Evolutionary conservation across 148 eudicot species (phyloP).

Genomic region (Chenopodium quinoa): DNA sequence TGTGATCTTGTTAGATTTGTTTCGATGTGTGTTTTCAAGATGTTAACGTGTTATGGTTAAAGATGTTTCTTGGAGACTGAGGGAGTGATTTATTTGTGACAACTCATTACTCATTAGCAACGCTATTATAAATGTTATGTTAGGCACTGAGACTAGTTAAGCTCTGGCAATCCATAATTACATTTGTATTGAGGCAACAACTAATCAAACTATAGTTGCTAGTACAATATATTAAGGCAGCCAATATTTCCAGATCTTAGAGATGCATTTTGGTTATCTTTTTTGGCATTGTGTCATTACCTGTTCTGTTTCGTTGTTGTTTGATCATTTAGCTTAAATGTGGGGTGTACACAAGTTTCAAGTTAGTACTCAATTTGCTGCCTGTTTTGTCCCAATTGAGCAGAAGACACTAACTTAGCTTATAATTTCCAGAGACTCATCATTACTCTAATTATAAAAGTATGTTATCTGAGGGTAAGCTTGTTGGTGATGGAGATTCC

Average conservation of each 20-base stretch:
- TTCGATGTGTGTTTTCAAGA: too few relatives aligned
- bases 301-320: neutral
- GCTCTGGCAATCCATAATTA: neutral
- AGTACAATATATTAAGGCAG: neutral
- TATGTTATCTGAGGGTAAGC: constrained; percentile 29
- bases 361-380: neutral
- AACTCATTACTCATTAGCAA: neutral
- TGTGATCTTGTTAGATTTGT: too few relatives aligned
- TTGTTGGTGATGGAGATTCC: constrained; percentile 23
- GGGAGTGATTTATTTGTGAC: neutral
- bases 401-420: neutral
- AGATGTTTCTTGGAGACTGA: too few relatives aligned
- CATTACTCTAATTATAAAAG: constrained; percentile 33
- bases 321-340: neutral
- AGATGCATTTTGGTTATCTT: neutral
- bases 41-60: too few relatives aligned
- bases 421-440: constrained; percentile 38
- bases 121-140: too few relatives aligned
- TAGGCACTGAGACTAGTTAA: too few relatives aligned
- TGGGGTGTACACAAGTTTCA: neutral
- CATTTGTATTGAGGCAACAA: neutral
- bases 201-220: neutral
- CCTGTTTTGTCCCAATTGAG: neutral
- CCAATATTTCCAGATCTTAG: neutral
- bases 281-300: neutral